Evolutionary conservation across 2,329 filamentous ascomycete species (phyloP), one percentile per base, ranked within the genome.

Genomic region (Aspergillus sp.): DNA sequence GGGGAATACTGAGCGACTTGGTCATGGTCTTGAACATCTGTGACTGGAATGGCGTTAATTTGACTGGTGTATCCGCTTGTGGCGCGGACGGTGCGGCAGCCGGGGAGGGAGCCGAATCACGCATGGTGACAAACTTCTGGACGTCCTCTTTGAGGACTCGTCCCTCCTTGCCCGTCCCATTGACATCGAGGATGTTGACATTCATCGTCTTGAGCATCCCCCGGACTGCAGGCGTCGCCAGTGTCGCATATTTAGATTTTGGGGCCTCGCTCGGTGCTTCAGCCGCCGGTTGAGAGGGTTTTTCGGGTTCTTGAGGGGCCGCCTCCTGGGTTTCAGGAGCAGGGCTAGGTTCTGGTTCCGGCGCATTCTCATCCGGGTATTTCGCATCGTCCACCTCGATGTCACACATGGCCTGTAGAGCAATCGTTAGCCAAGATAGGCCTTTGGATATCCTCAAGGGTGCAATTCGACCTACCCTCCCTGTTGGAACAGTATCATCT

Each of bases 11-110:
- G 42, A 98, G 72, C 2, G 89, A 95, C 37, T 78, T 78, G 10
- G 89, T 95, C 91, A 98, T 98, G 39, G 79, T 74, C 66, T 93
- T 95, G 77, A 94, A 96, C 91, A 98, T 98, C 54, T 86, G 82
- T 24, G 75, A 71, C 63, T 96, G 89, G 10, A 84, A 82, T 24
- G 79, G 80, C 8, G 84, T 84, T 40, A 98, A 68, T 36, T 74
- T 67, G 19, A 80, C 69, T 2, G 69, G 61, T 6, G 78, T 82
- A 60, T 96, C 91, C 33, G 65, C 66, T 57, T 83, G 80, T 25
- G 48, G 52, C 25, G 53, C 39, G 30, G 56, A 30, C 31, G 38
- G 46, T 33, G 40, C 43, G 41, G 42, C n/a, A 14, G 43, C 24
- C 33, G 40, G 43, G 41, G 42, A 11, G 13, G 43, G 24, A 24